Evolutionary conservation across 192 early-diverging fungal species (phyloP).

Genomic region (Bifiguratus adelaidae): DNA sequence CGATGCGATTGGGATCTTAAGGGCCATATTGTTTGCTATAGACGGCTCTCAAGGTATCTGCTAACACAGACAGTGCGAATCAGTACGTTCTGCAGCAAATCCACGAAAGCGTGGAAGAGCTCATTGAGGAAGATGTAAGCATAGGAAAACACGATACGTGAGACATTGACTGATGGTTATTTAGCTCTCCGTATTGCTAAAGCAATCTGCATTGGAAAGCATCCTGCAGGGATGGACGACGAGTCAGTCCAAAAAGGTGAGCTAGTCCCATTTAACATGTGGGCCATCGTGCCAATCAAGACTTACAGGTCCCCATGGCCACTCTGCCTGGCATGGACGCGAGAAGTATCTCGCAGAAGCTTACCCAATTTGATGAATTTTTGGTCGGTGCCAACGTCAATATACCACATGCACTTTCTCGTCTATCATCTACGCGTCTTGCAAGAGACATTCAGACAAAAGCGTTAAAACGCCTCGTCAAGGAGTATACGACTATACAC

Average conservation of each 20-base stretch:
- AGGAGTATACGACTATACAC: slow-evolving; percentile 42
- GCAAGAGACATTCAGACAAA: slow-evolving; percentile 35
- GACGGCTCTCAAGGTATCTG: slow-evolving; percentile 51
- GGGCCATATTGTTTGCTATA: slow-evolving; percentile 21
- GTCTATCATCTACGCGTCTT: slow-evolving; percentile 35
- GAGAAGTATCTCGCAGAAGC: slow-evolving; percentile 27
- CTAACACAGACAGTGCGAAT: slow-evolving; percentile 48
- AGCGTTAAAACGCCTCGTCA: slow-evolving; percentile 47
- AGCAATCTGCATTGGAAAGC: slow-evolving; percentile 57
- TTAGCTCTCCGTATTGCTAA: slow-evolving; percentile 44
- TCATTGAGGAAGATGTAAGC: slow-evolving; percentile 56
- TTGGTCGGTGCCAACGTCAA: slow-evolving; percentile 50
- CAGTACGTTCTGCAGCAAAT: slow-evolving; percentile 47
- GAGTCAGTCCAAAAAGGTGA: too few species aligned
- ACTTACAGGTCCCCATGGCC: slow-evolving; percentile 44
- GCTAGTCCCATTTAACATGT: too few species aligned
- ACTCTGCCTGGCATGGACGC: slow-evolving; percentile 36
- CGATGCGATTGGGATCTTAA: too few species aligned
- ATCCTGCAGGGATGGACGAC: too few species aligned
- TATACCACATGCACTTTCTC: slow-evolving; percentile 30
- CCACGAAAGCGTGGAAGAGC: slow-evolving; percentile 43
- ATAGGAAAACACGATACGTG: too few species aligned
- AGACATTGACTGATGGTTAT: background rate
- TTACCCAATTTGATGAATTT: slow-evolving; percentile 59
- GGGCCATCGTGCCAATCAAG: too few species aligned